Evolutionary conservation across 345 rosid genomes (phyloP).

Genomic region (Eucalyptus regnans): DNA sequence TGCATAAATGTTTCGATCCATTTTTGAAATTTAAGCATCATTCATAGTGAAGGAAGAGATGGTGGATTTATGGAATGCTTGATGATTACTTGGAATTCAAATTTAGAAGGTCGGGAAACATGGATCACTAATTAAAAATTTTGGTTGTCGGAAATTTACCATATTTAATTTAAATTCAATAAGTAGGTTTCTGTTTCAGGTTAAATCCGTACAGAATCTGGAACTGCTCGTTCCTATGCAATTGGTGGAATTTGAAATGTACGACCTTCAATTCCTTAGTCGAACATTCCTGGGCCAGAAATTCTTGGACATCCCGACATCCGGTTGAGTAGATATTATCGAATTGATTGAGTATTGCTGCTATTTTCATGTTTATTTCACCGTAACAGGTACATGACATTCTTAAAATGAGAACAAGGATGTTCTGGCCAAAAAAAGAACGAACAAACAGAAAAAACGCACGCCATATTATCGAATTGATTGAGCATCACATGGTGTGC

Average conservation of each 20-base stretch:
- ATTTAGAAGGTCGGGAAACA: neutral
- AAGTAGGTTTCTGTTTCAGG: fast-evolving
- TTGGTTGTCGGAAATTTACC: neutral
- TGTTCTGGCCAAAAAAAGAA: no score
- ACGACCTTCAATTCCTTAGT: neutral
- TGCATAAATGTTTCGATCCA: neutral
- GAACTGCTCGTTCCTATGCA: fast-evolving
- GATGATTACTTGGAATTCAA: neutral
- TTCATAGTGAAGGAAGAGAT: neutral
- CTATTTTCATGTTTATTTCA: neutral
- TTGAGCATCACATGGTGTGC: neutral
- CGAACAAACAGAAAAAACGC: no score
- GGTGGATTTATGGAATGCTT: neutral
- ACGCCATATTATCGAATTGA: no score
- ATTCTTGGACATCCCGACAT: neutral
- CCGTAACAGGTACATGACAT: neutral
- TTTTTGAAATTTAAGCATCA: neutral
- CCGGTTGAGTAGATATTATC: neutral
- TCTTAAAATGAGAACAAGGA: neutral
- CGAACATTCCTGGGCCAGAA: fast-evolving
- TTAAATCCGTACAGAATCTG: fast-evolving
- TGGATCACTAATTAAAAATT: neutral
- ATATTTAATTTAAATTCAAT: neutral
- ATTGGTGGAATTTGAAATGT: neutral
- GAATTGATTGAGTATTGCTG: neutral